Conservation (phyloP, 331 rosid genomes). For the Quercus lobata region DNA sequence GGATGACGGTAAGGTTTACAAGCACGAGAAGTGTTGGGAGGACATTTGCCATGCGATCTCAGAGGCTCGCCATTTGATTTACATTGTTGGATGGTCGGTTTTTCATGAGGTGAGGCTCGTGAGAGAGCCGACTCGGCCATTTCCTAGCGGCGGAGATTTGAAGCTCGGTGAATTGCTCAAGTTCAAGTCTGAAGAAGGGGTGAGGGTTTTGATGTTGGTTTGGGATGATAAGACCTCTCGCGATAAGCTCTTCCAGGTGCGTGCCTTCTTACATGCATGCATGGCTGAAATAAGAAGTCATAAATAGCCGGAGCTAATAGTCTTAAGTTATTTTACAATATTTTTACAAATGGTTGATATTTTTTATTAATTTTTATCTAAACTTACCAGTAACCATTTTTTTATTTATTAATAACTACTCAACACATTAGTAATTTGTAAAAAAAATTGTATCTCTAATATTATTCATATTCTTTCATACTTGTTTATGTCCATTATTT, state of each 20-base stretch:
- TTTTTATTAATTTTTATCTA: too few relatives aligned
- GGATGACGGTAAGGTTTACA: conserved; percentile 47
- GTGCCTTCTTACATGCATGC: too few relatives aligned
- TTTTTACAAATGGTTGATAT: fast-evolving
- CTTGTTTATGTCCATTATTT: too few relatives aligned
- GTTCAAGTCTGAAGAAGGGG: conserved; percentile 91
- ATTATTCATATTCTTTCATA: too few relatives aligned
- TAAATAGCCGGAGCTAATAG: too few relatives aligned
- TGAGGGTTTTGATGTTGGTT: conserved; percentile 65
- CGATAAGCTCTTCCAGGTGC: conserved; percentile 33
- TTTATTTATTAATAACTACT: fast-evolving
- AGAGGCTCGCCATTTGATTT: conserved; percentile 92
- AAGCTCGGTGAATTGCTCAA: conserved; percentile 88
- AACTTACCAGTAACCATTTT: fast-evolving
- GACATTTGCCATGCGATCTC: conserved; percentile 86
- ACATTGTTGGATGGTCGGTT: conserved; percentile 83
- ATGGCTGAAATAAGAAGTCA: too few relatives aligned
- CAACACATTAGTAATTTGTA: fast-evolving
- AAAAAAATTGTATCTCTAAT: fast-evolving
- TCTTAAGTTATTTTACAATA: too few relatives aligned
- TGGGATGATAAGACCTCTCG: conserved; percentile 99
- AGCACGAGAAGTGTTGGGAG: conserved; percentile 72
- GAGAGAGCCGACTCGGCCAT: conserved; percentile 72
- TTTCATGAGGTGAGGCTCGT: conserved; percentile 66
- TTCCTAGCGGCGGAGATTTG: conserved; percentile 72